Evolutionary conservation across 306 rosid genomes (phyloP).

Genomic region (Glycine tomentella): DNA sequence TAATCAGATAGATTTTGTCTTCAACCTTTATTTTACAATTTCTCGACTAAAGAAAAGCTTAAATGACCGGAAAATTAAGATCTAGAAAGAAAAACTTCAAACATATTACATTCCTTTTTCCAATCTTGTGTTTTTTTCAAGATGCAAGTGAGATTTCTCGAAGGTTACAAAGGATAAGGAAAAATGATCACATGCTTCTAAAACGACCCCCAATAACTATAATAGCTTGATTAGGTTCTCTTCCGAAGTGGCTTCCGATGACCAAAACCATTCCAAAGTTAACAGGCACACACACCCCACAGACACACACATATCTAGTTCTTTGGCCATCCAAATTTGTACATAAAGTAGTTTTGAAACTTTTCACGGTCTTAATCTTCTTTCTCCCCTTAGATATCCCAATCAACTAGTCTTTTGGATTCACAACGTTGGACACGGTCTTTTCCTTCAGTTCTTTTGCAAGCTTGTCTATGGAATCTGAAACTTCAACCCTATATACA

Average conservation of each 20-base stretch:
- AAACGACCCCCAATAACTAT: constrained; percentile 11
- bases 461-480: constrained; percentile 73
- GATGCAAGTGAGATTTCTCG: constrained; percentile 26
- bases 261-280: constrained; percentile 22
- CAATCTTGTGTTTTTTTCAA: neutral
- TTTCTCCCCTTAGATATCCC: neutral
- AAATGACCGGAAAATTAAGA: neutral
- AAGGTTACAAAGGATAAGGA: constrained; percentile 15
- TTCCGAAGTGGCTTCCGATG: constrained; percentile 33
- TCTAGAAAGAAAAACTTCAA: neutral
- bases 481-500: constrained; percentile 81
- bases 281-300: neutral
- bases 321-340: constrained; percentile 35
- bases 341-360: neutral
- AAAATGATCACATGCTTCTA: constrained; percentile 35
- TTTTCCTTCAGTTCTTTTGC: constrained; percentile 69
- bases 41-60: constrained; percentile 2
- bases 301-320: neutral
- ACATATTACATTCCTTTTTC: constrained; percentile 20
- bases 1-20: constrained; percentile 31
- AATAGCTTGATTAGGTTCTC: neutral
- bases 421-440: constrained; percentile 34
- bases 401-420: constrained; percentile 37
- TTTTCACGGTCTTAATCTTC: neutral
- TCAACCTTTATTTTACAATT: constrained; percentile 19